Base-by-base conservation (phyloP, 1,139 yeast species). In the Suhomyces bolitotheri region DNA sequence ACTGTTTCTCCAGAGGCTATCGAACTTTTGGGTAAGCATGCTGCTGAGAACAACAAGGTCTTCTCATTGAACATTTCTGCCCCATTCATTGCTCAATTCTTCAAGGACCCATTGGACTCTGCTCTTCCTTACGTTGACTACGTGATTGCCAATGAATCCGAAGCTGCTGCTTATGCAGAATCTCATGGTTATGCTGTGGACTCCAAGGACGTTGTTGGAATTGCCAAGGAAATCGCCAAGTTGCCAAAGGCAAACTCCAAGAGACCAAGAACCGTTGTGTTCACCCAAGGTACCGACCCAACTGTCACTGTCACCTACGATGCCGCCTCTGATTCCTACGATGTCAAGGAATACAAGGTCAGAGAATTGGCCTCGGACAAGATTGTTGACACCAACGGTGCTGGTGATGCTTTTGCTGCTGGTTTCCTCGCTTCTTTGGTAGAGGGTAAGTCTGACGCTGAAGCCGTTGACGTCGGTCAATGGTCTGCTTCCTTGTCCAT, bases 341-440 rank as follows among this genome's bases (percentile, higher is more conserved):
- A 60, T 15, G 66, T 76, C 44, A 62, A 74, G 48, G 69, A 71
- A 52, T 80, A 64, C 72, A 73, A 84, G 34, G 96, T 92, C 38
- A 82, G 78, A 51, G 76, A 82, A 44, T 75, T 92, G 56, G 83
- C 78, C 30, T 56, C 77, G 30, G 66, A 73, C 34, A 72, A 83
- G 64, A 76, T 92, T 46, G 82, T 76, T 40, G 99, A 92, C 70
- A 87, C 97, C 59, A 92, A 92, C 68, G 98, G 98, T 72, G 98
- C 98, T 30, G 99, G 98, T 63, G 99, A 92, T 61, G 97, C 98
- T 16, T 92, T 92, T 60, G 98, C 97, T 41, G 95, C 96, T 58
- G 99, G 98, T 40, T 92, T 92, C 64, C 67, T 90, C 50, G 96
- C 96, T 43, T 94, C 90, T 43, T 69, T 90, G 50, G 95, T 87